phyloP scores from a whole-genome alignment of 257 asterid species.

The Echium plantagineum region DNA sequence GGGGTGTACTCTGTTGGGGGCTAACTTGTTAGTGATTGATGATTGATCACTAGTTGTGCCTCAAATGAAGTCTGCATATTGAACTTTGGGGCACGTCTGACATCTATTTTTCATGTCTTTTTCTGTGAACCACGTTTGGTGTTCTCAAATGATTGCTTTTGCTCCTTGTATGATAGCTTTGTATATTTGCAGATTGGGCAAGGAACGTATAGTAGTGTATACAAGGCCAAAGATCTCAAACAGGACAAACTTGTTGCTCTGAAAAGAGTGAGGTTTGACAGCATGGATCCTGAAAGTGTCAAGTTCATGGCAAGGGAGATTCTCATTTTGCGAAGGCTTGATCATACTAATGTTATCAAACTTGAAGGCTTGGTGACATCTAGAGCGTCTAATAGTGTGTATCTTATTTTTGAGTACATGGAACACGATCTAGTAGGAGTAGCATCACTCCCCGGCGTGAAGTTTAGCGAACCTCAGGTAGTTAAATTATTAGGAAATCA shows the following conservation, averaged over 20 bases:
- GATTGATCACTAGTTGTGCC: not conserved
- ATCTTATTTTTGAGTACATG: slow-evolving; percentile 87
- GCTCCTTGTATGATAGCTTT: slow-evolving; percentile 34
- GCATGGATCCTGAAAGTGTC: slow-evolving; percentile 80
- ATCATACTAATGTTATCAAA: slow-evolving; percentile 82
- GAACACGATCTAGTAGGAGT: slow-evolving; percentile 92
- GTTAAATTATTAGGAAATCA: too few species aligned
- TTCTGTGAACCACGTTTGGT: slow-evolving; percentile 4
- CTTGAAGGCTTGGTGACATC: slow-evolving; percentile 81
- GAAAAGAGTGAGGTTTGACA: slow-evolving; percentile 82
- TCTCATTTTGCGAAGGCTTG: slow-evolving; percentile 63
- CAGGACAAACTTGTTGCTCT: slow-evolving; percentile 58
- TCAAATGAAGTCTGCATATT: not conserved
- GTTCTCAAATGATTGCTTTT: slow-evolving; percentile 17
- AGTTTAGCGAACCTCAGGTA: slow-evolving; percentile 85
- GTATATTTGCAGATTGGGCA: slow-evolving; percentile 77
- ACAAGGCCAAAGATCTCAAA: slow-evolving; percentile 66
- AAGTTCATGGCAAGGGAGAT: slow-evolving; percentile 98
- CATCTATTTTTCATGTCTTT: too few species aligned
- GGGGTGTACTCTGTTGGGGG: not conserved
- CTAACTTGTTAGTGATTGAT: not conserved
- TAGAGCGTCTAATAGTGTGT: slow-evolving; percentile 55
- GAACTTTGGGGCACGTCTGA: not conserved
- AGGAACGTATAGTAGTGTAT: slow-evolving; percentile 93
- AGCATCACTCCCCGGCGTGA: slow-evolving; percentile 66